Evolutionary conservation across 192 early-diverging fungal species (phyloP).

Genomic region (Linnemannia elongata): DNA sequence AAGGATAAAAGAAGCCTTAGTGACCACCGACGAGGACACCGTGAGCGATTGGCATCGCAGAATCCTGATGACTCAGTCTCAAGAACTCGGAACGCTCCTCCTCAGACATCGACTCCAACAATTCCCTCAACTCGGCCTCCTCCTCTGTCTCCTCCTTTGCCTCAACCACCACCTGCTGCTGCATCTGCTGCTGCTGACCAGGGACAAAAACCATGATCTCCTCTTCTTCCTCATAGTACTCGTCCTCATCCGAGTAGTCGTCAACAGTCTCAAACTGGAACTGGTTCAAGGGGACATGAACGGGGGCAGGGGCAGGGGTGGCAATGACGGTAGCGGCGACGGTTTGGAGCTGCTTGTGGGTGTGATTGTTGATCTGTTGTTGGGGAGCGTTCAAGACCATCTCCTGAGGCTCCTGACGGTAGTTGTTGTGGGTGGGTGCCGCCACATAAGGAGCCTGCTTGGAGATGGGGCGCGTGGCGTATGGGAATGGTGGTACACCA

Average conservation of each 20-base stretch:
- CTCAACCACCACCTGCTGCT: not conserved
- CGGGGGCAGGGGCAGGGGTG: not conserved
- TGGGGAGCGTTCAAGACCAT: slow-evolving; percentile 15
- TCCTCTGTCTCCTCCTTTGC: slow-evolving; percentile 31
- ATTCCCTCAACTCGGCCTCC: slow-evolving; percentile 43
- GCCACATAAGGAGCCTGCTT: not conserved
- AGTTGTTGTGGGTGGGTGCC: not conserved
- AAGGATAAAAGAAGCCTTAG: not conserved
- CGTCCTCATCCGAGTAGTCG: slow-evolving; percentile 20
- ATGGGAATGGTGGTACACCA: not conserved
- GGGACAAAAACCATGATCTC: not conserved
- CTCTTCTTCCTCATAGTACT: slow-evolving; percentile 12
- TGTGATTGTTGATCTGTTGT: slow-evolving; percentile 37
- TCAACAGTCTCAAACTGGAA: slow-evolving; percentile 27
- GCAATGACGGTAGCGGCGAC: not conserved
- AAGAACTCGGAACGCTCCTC: slow-evolving; percentile 45
- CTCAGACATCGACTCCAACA: slow-evolving; percentile 48
- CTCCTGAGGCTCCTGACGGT: slow-evolving; percentile 7
- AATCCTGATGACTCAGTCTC: slow-evolving; percentile 24
- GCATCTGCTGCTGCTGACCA: not conserved
- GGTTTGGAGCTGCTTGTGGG: not conserved
- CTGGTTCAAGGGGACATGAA: not conserved
- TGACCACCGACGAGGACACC: slow-evolving; percentile 11
- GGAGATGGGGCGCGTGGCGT: not conserved
- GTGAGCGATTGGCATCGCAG: not conserved